A percentile compares a stretch with the other conserved stretches of the same genome.
phyloP scores from a whole-genome alignment of 2,329 filamentous ascomycete genomes.

The Pseudogymnoascus sp. region DNA sequence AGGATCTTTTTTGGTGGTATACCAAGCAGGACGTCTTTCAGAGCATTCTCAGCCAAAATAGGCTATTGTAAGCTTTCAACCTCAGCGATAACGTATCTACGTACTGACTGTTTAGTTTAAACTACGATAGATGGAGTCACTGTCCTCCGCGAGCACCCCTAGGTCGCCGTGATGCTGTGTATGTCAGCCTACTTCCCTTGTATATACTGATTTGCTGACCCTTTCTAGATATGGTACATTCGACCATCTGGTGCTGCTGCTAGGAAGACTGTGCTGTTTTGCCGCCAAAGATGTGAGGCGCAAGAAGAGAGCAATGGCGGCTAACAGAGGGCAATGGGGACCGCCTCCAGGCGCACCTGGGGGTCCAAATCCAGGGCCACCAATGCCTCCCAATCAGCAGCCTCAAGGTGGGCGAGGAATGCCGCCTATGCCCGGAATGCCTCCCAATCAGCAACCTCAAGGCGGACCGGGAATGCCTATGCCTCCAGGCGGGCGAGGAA shows the following conservation, averaged over 20 bases:
- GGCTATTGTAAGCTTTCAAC: conserved; percentile 62
- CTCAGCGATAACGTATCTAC: background rate
- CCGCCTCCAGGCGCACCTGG: conserved; percentile 16
- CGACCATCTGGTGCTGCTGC: conserved; percentile 77
- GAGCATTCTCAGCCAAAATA: conserved; percentile 79
- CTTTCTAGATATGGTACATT: conserved; percentile 71
- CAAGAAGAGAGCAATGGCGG: conserved; percentile 63
- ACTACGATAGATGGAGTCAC: conserved; percentile 74
- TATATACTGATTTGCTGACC: conserved; percentile 17
- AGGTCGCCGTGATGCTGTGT: conserved; percentile 68
- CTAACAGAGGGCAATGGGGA: conserved; percentile 36
- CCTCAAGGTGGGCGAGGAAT: conserved; percentile 9
- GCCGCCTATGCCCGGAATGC: conserved; percentile 4
- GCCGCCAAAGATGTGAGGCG: conserved; percentile 68
- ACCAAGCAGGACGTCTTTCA: conserved; percentile 91
- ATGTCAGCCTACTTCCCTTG: conserved; percentile 28
- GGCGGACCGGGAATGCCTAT: background rate
- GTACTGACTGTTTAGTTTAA: conserved; percentile 37
- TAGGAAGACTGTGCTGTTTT: conserved; percentile 76
- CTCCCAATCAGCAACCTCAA: background rate
- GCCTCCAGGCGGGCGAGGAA: background rate
- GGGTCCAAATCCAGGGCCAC: background rate
- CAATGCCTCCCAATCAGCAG: background rate
- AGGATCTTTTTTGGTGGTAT: conserved; percentile 94
- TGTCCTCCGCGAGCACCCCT: conserved; percentile 80